Evolutionary conservation across 768 basidiomycete species (phyloP).

Genomic region (Mycena galericulata): DNA sequence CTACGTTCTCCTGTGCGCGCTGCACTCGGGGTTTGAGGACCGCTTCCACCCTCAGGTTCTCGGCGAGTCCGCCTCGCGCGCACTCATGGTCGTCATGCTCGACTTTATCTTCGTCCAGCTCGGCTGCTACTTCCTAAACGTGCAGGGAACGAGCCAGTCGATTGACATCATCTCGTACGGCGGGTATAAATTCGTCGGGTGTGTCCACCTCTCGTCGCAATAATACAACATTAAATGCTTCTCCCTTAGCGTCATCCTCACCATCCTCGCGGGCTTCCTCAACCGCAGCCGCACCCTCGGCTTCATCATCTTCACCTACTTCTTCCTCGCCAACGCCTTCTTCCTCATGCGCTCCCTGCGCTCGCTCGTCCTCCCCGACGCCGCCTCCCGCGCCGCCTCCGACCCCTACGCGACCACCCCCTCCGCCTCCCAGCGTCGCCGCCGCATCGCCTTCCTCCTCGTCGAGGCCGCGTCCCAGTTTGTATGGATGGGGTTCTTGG

Average conservation of each 20-base stretch:
- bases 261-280: slow-evolving; percentile 79
- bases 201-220: slow-evolving; percentile 42
- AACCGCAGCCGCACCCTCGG: slow-evolving; percentile 73
- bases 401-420: slow-evolving; percentile 73
- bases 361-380: slow-evolving; percentile 90
- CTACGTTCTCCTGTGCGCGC: slow-evolving; percentile 90
- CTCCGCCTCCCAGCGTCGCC: slow-evolving; percentile 77
- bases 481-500: slow-evolving; percentile 87
- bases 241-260: slow-evolving; percentile 80
- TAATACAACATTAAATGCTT: not conserved
- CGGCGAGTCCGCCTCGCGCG: slow-evolving; percentile 87
- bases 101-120: slow-evolving; percentile 92
- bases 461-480: slow-evolving; percentile 86
- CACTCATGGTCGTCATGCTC: slow-evolving; percentile 84
- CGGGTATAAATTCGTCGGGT: slow-evolving; percentile 99
- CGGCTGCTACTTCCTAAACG: slow-evolving; percentile 94
- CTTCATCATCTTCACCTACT: slow-evolving; percentile 82
- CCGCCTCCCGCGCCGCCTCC: slow-evolving; percentile 54
- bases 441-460: slow-evolving; percentile 91
- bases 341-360: slow-evolving; percentile 95
- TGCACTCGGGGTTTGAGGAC: slow-evolving; percentile 84
- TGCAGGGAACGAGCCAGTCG: slow-evolving; percentile 76
- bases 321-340: slow-evolving; percentile 90
- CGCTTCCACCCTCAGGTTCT: slow-evolving; percentile 91
- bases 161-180: slow-evolving; percentile 92